phyloP scores from a whole-genome alignment of 148 eudicot genomes.

The Rhododendron williamsianum region DNA sequence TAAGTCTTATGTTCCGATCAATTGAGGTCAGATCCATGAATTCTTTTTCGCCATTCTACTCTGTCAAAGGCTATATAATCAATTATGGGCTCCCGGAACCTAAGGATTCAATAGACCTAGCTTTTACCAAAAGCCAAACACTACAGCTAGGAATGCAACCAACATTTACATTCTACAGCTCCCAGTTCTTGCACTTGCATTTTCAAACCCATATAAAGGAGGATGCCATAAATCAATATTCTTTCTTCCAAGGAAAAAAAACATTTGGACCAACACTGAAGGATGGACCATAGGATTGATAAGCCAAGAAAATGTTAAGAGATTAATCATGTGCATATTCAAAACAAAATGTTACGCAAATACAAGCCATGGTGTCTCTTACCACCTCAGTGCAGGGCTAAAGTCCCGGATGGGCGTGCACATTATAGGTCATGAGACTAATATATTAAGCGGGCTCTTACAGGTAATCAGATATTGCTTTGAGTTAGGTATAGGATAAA shows the following conservation, averaged over 20 bases:
- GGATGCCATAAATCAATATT: background rate
- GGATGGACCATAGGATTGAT: background rate
- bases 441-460: background rate
- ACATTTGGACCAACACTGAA: background rate
- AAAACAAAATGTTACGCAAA: background rate
- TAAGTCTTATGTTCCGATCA: background rate
- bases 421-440: background rate
- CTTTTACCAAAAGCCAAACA: background rate
- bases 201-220: background rate
- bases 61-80: background rate
- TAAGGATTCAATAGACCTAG: background rate
- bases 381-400: background rate
- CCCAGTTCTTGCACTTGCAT: background rate
- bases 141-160: background rate
- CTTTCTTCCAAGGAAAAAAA: background rate
- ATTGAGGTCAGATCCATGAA: background rate
- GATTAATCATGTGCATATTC: background rate
- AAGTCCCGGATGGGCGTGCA: background rate
- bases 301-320: background rate
- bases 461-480: background rate
- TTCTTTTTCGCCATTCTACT: background rate
- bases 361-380: background rate
- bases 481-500: background rate
- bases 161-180: background rate
- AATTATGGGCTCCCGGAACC: background rate